Evolutionary conservation across 306 rosid genomes (phyloP).

Genomic region (Lathyrus tuberosus): DNA sequence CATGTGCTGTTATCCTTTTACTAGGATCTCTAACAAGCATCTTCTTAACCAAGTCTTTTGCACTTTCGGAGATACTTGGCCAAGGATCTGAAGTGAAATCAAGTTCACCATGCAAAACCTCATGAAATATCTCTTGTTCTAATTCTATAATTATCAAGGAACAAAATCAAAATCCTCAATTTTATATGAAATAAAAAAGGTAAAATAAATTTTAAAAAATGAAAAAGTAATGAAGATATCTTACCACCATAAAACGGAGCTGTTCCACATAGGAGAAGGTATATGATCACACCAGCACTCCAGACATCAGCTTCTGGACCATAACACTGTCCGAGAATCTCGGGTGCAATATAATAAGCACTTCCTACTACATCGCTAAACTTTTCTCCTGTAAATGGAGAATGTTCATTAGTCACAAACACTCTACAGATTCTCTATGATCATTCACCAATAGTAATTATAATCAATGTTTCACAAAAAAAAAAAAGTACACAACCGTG

Average conservation of each 20-base stretch:
- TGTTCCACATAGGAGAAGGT: slow-evolving; percentile 73
- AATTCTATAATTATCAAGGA: slow-evolving; percentile 52
- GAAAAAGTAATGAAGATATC: slow-evolving; percentile 19
- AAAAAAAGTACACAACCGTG: neutral
- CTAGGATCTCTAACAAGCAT: slow-evolving; percentile 80
- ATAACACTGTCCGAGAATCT: slow-evolving; percentile 57
- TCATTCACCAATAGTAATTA: neutral
- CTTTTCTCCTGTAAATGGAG: slow-evolving; percentile 56
- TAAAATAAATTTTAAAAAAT: slow-evolving; percentile 11
- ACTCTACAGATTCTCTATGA: neutral
- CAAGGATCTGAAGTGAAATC: slow-evolving; percentile 84
- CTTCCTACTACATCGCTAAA: slow-evolving; percentile 80
- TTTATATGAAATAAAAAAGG: slow-evolving; percentile 11
- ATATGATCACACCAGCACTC: slow-evolving; percentile 88
- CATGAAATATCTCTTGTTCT: slow-evolving; percentile 66
- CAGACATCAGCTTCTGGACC: slow-evolving; percentile 89
- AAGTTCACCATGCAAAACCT: slow-evolving; percentile 67
- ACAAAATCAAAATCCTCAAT: slow-evolving; percentile 1
- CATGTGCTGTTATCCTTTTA: slow-evolving; percentile 64
- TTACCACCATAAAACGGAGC: slow-evolving; percentile 93
- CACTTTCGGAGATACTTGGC: slow-evolving; percentile 76
- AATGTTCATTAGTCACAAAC: slow-evolving; percentile 26
- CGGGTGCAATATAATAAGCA: slow-evolving; percentile 85
- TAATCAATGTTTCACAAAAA: neutral
- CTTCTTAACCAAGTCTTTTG: slow-evolving; percentile 69